A percentile compares a stretch with the other conserved stretches of the same genome.
Conservation (phyloP, 2,329 filamentous ascomycete genomes). For the Fusarium brevicatenulatum region DNA sequence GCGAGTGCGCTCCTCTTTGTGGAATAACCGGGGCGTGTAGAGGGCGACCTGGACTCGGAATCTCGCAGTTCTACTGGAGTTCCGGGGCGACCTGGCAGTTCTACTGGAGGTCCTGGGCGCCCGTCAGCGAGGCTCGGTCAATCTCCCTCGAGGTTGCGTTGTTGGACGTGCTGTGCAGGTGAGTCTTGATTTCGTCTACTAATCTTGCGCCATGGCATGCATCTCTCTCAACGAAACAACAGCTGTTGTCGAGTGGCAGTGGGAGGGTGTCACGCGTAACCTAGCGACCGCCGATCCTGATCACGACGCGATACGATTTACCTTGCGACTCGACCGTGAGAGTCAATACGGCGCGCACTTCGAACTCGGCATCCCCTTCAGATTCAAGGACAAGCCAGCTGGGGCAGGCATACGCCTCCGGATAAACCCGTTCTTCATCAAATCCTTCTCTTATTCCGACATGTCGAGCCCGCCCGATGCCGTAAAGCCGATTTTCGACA, state of each 20-base stretch:
- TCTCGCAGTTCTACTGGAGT: constrained; percentile 26
- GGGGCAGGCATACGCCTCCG: neutral
- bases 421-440: constrained; percentile 7
- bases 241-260: constrained; percentile 10
- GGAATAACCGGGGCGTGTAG: constrained; percentile 25
- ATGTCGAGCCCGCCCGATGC: neutral
- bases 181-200: neutral
- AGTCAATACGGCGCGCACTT: neutral
- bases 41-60: constrained; percentile 12
- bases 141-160: neutral
- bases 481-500: neutral
- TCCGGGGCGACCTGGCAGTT: constrained; percentile 17
- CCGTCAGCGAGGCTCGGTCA: neutral
- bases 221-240: constrained; percentile 1
- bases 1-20: neutral
- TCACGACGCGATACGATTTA: constrained; percentile 8
- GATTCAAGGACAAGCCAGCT: constrained; percentile 14
- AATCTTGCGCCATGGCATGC: constrained; percentile 10
- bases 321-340: constrained; percentile 1
- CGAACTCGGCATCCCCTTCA: constrained; percentile 3
- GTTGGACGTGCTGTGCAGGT: neutral
- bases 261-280: neutral
- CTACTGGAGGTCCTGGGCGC: constrained; percentile 16
- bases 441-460: neutral
- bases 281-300: constrained; percentile 7